Base-by-base conservation (phyloP, 2,329 filamentous ascomycete genomes). In the Colletotrichum melonis region DNA sequence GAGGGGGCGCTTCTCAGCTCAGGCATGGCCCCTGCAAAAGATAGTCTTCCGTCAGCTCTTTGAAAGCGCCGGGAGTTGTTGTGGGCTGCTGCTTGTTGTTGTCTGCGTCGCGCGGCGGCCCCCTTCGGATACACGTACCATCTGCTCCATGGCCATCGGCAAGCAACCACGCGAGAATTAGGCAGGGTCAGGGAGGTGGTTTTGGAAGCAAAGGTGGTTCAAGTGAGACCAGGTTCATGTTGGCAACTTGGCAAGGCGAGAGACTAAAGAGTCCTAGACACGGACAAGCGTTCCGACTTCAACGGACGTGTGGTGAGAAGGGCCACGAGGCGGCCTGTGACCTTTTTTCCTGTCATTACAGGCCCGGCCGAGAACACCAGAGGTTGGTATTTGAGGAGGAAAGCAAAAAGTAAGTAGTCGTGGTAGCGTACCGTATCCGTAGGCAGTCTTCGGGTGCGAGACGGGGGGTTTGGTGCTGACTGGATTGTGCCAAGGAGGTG, bases 1-100 rank as follows among this genome's bases (percentile, higher is more conserved):
- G 42, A 49, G 42, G 42, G 42, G 42, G 42, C 42, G 42, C 42
- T 49, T 49, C 42, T 49, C 19, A 22, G 59, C 63, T 46, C 55
- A 59, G 63, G 55, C 63, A 67, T 60, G 38, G 30, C 32, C 68
- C 19, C 56, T 56, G 68, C 32, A 9, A 26, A 28, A 35, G 5
- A 26, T 22, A n/a, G 19, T 11, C 16, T 22, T 49, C 42, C 42
- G 42, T 49, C 42, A 49, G 42, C 19, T 49, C 19, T 49, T 49
- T 49, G 42, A 49, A 49, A 49, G 42, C 42, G 42, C 19, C 19
- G 42, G 42, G 42, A 49, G 42, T 22, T 49, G 42, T 42, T 42
- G 38, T 42, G 16, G 38, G 16, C 16, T 42, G 16, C 38, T 19
- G 14, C 14, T 7, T 19, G 32, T 42, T 42, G 38, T 42, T 42